phyloP scores from a whole-genome alignment of 345 rosid species.

The Nasturtium officinale region DNA sequence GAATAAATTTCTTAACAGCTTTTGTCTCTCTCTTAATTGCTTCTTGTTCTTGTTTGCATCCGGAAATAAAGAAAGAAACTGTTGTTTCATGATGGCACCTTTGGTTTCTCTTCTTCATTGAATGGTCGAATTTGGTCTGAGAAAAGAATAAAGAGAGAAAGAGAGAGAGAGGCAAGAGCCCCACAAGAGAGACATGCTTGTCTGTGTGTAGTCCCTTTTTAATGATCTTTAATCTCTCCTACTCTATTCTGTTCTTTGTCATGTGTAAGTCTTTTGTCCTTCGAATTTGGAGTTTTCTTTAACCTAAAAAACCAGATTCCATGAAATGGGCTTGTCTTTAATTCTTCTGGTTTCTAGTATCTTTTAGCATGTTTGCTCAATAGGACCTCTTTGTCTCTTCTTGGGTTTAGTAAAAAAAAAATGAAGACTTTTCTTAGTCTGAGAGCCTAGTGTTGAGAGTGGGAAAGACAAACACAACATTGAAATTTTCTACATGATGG shows the following conservation, averaged over 20 bases:
- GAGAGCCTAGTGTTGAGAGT: conserved; percentile 28
- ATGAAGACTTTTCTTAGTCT: conserved; percentile 28
- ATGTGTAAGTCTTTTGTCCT: conserved; percentile 59
- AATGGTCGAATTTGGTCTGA: conserved; percentile 59
- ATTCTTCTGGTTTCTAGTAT: conserved; percentile 38
- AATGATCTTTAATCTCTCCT: conserved; percentile 39
- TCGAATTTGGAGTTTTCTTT: conserved; percentile 52
- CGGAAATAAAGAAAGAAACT: conserved; percentile 32
- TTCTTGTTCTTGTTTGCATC: conserved; percentile 43
- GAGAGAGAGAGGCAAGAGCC: conserved; percentile 43
- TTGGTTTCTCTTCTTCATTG: conserved; percentile 47
- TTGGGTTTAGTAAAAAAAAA: neutral
- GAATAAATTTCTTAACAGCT: neutral
- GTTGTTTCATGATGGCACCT: conserved; percentile 39
- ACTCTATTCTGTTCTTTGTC: conserved; percentile 37
- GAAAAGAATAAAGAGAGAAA: conserved; percentile 36
- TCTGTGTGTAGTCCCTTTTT: conserved; percentile 49
- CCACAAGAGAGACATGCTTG: conserved; percentile 53
- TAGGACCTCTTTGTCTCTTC: conserved; percentile 28
- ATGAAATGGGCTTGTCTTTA: conserved; percentile 45
- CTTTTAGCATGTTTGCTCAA: conserved; percentile 27
- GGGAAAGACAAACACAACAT: conserved; percentile 24
- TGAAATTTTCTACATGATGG: conserved; percentile 40
- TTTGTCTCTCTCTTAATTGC: conserved; percentile 31
- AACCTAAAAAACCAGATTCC: conserved; percentile 41